A percentile compares a stretch with the other conserved stretches of the same genome.
Conservation (phyloP, 257 asterid genomes). For the Solanum corneliomulleri region DNA sequence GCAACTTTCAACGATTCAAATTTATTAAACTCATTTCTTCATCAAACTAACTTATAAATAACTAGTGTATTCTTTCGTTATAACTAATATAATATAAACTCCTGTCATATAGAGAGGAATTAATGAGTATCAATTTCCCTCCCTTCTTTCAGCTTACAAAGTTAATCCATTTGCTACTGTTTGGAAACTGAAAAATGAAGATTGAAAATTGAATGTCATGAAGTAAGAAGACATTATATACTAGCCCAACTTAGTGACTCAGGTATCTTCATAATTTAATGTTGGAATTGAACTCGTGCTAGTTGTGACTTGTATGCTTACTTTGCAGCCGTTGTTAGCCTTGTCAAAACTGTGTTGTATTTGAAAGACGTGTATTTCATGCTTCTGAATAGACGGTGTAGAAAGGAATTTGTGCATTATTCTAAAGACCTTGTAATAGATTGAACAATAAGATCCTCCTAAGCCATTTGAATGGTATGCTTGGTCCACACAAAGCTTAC, state of each 20-base stretch:
- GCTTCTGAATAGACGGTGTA: too few species aligned
- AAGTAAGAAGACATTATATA: too few species aligned
- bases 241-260: neutral
- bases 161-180: neutral
- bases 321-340: neutral
- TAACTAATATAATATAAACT: too few species aligned
- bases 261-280: neutral
- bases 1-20: too few species aligned
- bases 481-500: neutral
- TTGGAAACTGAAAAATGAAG: neutral
- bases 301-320: neutral
- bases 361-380: neutral
- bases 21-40: too few species aligned
- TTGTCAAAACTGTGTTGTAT: neutral
- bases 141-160: neutral
- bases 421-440: neutral
- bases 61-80: too few species aligned
- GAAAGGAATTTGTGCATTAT: too few species aligned
- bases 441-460: neutral
- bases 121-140: neutral
- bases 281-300: neutral
- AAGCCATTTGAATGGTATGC: neutral
- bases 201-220: neutral
- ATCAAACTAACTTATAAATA: too few species aligned
- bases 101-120: neutral